Conservation (phyloP, 1,284 basidiomycete genomes). For the Moesziomyces sp. region DNA sequence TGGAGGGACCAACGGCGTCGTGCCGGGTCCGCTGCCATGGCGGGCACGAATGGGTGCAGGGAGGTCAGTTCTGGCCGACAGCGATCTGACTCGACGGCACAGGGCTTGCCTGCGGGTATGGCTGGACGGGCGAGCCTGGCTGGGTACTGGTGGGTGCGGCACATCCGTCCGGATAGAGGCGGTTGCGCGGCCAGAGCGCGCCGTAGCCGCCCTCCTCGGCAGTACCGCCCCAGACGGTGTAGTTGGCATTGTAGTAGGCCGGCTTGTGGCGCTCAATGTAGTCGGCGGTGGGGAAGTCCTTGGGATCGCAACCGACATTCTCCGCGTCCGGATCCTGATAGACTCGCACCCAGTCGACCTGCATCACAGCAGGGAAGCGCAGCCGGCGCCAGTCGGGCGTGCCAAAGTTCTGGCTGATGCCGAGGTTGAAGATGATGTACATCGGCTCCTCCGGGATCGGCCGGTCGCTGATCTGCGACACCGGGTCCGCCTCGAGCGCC, state of each 20-base stretch:
- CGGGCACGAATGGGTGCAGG: too few relatives aligned
- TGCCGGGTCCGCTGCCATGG: not conserved
- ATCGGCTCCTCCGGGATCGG: constrained; percentile 52
- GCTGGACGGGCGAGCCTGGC: constrained; percentile 44
- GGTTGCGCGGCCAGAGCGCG: constrained; percentile 57
- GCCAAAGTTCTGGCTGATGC: constrained; percentile 56
- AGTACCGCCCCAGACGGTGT: constrained; percentile 57
- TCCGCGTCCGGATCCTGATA: constrained; percentile 49
- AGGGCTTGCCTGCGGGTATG: constrained; percentile 33
- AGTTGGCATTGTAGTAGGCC: constrained; percentile 56
- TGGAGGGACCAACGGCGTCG: constrained; percentile 12
- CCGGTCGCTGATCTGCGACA: constrained; percentile 35
- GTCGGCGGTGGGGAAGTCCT: constrained; percentile 71
- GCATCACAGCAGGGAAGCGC: constrained; percentile 49
- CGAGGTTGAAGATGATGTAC: constrained; percentile 63
- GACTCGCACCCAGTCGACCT: constrained; percentile 53
- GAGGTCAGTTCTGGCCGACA: constrained; percentile 22
- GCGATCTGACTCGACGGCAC: constrained; percentile 40
- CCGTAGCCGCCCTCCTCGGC: constrained; percentile 56
- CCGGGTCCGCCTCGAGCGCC: constrained; percentile 77
- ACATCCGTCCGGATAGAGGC: constrained; percentile 44
- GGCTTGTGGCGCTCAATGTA: constrained; percentile 70
- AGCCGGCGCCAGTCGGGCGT: constrained; percentile 40
- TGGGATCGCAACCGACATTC: constrained; percentile 60
- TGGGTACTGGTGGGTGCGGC: constrained; percentile 23